phyloP scores from a whole-genome alignment of 2,329 filamentous ascomycete genomes.

The Cercospora sp. region DNA sequence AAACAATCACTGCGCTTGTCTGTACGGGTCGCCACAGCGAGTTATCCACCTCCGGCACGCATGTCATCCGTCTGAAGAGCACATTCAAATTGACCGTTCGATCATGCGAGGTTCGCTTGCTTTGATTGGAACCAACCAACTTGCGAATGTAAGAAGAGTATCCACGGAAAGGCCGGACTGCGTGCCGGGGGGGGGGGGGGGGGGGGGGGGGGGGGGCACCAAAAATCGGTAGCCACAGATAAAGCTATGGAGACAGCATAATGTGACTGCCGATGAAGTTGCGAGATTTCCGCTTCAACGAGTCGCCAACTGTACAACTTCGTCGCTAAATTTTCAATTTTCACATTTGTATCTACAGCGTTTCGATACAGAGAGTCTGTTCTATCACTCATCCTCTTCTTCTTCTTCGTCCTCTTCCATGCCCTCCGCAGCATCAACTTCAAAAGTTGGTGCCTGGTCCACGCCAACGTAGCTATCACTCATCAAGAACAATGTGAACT shows the following conservation, averaged over 20 bases:
- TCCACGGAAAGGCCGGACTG: background rate
- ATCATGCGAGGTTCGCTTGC: background rate
- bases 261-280: background rate
- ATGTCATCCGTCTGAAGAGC: background rate
- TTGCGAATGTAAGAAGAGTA: background rate
- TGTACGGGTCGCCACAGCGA: background rate
- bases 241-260: background rate
- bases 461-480: conserved; percentile 96
- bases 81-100: background rate
- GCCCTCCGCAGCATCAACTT: conserved; percentile 80
- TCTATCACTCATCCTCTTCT: conserved; percentile 57
- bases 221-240: background rate
- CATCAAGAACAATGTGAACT: conserved; percentile 91
- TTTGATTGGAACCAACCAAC: background rate
- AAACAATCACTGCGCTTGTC: background rate
- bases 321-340: background rate
- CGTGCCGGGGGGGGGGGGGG: no score
- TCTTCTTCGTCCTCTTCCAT: conserved; percentile 95
- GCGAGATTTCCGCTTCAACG: no score
- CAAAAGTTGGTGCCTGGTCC: conserved; percentile 91
- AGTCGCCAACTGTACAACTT: background rate
- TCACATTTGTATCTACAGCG: background rate
- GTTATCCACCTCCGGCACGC: background rate
- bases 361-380: background rate
- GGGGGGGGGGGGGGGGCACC: no score